A percentile compares a stretch with the other conserved stretches of the same genome.
phyloP scores from a whole-genome alignment of 208 protist species.

The Angomonas ambiguus region DNA sequence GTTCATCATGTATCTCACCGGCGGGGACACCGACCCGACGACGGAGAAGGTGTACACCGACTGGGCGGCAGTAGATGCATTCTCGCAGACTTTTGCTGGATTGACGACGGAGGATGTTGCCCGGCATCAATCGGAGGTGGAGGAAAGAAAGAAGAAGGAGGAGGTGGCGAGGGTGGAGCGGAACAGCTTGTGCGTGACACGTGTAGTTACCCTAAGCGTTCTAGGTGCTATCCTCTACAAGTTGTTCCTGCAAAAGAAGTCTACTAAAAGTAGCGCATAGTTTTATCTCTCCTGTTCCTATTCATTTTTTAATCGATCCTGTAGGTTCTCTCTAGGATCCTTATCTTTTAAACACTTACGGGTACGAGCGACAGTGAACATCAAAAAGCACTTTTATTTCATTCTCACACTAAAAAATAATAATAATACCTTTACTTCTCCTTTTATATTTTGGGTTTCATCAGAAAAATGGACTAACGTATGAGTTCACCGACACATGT shows the following conservation, averaged over 20 bases:
- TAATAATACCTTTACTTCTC: no score
- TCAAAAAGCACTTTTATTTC: no score
- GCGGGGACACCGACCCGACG: slow-evolving; percentile 21
- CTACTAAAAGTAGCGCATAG: no score
- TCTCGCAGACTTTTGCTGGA: slow-evolving; percentile 8
- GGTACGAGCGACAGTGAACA: no score
- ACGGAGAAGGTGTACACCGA: slow-evolving; percentile 25
- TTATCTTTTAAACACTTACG: no score
- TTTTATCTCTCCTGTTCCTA: no score
- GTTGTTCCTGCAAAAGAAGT: not conserved
- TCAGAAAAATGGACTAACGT: no score
- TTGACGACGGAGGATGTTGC: not conserved
- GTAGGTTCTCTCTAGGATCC: no score
- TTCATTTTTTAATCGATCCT: no score
- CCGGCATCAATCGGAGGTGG: not conserved
- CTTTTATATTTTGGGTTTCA: no score
- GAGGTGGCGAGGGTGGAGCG: not conserved
- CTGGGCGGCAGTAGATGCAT: slow-evolving; percentile 14
- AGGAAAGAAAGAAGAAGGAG: not conserved
- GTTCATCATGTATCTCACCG: slow-evolving; percentile 25
- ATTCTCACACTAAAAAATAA: no score
- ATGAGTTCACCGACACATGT: no score
- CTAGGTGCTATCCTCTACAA: not conserved
- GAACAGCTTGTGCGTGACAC: not conserved
- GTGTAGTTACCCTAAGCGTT: not conserved